Evolutionary conservation across 1,284 basidiomycete genomes (phyloP).

Genomic region (Tilletia caries): DNA sequence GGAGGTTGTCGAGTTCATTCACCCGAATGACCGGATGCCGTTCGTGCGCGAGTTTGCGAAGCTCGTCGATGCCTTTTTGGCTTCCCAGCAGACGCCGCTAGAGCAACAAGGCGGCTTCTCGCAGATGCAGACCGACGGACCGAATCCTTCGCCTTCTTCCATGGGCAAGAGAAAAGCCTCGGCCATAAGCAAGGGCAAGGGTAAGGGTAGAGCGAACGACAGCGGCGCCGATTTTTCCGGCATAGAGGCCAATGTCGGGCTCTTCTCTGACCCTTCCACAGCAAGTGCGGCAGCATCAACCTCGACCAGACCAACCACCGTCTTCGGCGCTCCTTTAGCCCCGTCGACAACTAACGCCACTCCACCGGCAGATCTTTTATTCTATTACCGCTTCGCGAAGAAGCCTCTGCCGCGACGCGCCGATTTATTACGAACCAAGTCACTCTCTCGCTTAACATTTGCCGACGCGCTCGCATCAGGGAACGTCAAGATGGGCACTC

Average conservation of each 20-base stretch:
- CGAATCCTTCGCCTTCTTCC: background rate
- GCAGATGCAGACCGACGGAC: background rate
- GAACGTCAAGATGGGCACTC: slow-evolving; percentile 15
- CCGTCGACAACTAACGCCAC: background rate
- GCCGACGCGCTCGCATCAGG: slow-evolving; percentile 8
- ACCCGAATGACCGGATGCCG: slow-evolving; percentile 39
- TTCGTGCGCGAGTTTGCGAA: slow-evolving; percentile 34
- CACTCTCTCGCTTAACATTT: background rate
- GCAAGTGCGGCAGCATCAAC: background rate
- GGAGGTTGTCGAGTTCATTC: slow-evolving; percentile 39
- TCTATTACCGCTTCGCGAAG: slow-evolving; percentile 44
- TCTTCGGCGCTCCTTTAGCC: background rate
- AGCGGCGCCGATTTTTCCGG: background rate
- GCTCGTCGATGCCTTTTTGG: slow-evolving; percentile 17
- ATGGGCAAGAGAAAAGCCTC: background rate
- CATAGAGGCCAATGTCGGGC: background rate
- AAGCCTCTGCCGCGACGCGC: slow-evolving; percentile 21
- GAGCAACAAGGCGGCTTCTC: no score
- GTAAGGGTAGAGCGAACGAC: background rate
- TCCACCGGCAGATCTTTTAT: slow-evolving; percentile 32
- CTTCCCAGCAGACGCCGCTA: background rate
- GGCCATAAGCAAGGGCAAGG: background rate
- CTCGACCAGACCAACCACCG: background rate
- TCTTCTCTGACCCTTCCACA: background rate
- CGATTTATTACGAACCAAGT: slow-evolving; percentile 7